Evolutionary conservation across 345 rosid genomes (phyloP).

Genomic region (Linum usitatissimum): DNA sequence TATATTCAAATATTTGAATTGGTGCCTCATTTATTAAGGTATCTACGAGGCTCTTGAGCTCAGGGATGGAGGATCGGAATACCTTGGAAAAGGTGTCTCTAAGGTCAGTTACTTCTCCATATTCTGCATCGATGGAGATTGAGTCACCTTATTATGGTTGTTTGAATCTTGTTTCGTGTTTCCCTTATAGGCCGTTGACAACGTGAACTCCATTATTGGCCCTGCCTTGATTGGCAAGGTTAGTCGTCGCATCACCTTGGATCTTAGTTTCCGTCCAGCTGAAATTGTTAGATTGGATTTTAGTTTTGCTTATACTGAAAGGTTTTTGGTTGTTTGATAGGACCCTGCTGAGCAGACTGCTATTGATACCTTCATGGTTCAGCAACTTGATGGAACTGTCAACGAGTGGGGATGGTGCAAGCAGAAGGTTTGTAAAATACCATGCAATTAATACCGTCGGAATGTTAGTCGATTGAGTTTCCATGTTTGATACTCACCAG

Average conservation of each 20-base stretch:
- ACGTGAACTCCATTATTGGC: slow-evolving; percentile 49
- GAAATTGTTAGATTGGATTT: background rate
- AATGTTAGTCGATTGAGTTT: too few relatives aligned
- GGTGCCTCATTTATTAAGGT: slow-evolving; percentile 24
- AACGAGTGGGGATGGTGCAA: slow-evolving; percentile 99
- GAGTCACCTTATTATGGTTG: background rate
- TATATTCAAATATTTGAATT: background rate
- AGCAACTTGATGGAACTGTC: slow-evolving; percentile 85
- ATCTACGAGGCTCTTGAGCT: slow-evolving; percentile 55
- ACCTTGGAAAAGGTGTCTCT: slow-evolving; percentile 60
- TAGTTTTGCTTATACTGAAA: background rate
- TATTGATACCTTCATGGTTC: slow-evolving; percentile 88
- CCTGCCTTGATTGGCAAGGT: slow-evolving; percentile 70
- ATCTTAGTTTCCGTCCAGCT: background rate
- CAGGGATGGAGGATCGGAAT: slow-evolving; percentile 60
- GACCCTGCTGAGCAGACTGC: slow-evolving; percentile 80
- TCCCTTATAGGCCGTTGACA: slow-evolving; percentile 38
- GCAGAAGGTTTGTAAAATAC: slow-evolving; percentile 48
- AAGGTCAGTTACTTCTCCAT: slow-evolving; percentile 25
- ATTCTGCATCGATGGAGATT: background rate
- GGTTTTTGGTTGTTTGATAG: slow-evolving; percentile 18
- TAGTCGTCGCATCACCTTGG: background rate
- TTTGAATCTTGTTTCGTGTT: background rate
- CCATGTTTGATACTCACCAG: background rate
- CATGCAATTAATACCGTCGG: background rate